These are phyloP conservation scores for Phyllosticta capitalensis DNA, from an alignment of 2,329 filamentous ascomycete species.

Conservation along the genomic window DNA sequence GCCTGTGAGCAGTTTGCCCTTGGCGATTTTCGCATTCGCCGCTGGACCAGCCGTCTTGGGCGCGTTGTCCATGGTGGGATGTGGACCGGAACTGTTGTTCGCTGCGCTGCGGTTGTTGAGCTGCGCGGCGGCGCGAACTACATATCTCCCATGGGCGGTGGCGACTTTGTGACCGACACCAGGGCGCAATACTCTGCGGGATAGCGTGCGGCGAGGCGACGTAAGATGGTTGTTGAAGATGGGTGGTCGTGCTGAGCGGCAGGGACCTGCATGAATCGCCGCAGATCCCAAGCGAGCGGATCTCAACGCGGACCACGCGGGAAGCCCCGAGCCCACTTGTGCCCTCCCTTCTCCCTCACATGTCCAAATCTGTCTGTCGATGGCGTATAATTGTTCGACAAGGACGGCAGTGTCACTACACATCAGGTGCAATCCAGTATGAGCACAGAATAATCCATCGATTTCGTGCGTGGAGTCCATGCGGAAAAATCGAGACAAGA, in stretches of 20 bases:
- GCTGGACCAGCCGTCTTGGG: slow-evolving; percentile 26
- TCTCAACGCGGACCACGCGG: background rate
- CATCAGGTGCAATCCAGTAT: background rate
- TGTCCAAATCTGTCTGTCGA: background rate
- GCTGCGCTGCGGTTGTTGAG: background rate
- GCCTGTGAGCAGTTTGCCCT: slow-evolving; percentile 28
- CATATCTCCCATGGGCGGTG: slow-evolving; percentile 4
- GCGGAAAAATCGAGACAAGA: background rate
- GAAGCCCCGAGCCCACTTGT: background rate
- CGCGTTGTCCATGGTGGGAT: slow-evolving; percentile 22
- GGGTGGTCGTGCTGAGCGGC: slow-evolving; percentile 1
- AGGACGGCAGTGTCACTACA: background rate
- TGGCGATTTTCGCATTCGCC: slow-evolving; percentile 22
- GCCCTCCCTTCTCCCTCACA: background rate
- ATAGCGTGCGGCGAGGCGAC: background rate
- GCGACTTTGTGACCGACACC: background rate
- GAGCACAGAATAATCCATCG: background rate
- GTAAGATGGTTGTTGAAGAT: background rate
- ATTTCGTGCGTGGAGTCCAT: background rate
- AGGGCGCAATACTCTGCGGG: background rate
- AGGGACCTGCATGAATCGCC: slow-evolving; percentile 9
- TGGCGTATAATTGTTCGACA: background rate
- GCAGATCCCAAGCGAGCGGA: slow-evolving; percentile 6
- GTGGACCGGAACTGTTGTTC: background rate
- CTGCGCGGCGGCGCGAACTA: slow-evolving; percentile 4